Conservation (phyloP, 2,329 filamentous ascomycete genomes). For the Alternaria metachromatica region DNA sequence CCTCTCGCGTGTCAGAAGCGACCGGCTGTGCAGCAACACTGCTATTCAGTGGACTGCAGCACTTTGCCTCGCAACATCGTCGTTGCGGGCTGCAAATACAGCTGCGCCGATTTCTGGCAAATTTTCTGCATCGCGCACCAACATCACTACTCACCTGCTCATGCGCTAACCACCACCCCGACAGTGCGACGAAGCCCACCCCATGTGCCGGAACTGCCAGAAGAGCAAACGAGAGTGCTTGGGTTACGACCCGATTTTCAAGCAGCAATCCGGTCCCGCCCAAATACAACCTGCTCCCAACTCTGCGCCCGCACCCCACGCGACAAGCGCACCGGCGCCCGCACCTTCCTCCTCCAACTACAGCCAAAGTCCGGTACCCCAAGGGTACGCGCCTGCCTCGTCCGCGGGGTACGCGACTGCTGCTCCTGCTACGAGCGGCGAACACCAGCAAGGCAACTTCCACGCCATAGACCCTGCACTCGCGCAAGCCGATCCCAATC, state of each 20-base stretch:
- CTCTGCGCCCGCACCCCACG: slow-evolving; percentile 46
- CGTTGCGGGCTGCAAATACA: background rate
- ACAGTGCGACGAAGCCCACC: slow-evolving; percentile 95
- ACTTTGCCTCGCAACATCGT: background rate
- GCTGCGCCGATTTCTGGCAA: background rate
- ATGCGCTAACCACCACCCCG: slow-evolving; percentile 34
- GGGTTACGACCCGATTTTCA: slow-evolving; percentile 88
- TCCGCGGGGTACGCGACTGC: slow-evolving; percentile 50
- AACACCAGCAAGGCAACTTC: slow-evolving; percentile 58
- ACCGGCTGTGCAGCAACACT: slow-evolving; percentile 1
- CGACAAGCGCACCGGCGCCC: slow-evolving; percentile 38
- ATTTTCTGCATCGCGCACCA: slow-evolving; percentile 3
- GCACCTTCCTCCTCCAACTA: slow-evolving; percentile 46
- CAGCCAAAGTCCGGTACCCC: slow-evolving; percentile 48
- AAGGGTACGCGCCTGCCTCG: slow-evolving; percentile 54
- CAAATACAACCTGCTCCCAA: slow-evolving; percentile 75
- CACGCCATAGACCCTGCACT: slow-evolving; percentile 72
- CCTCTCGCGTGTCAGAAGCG: slow-evolving; percentile 7
- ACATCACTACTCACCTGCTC: slow-evolving; percentile 15
- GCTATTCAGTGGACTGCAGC: background rate
- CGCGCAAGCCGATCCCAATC: slow-evolving; percentile 49
- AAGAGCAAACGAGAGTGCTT: slow-evolving; percentile 88
- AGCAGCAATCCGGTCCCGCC: slow-evolving; percentile 72
- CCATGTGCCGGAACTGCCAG: slow-evolving; percentile 87
- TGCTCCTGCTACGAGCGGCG: slow-evolving; percentile 42